Evolutionary conservation across 768 basidiomycete genomes (phyloP), one percentile per base, ranked within the genome.

Genomic region (Sistotremastrum niveocremeum): DNA sequence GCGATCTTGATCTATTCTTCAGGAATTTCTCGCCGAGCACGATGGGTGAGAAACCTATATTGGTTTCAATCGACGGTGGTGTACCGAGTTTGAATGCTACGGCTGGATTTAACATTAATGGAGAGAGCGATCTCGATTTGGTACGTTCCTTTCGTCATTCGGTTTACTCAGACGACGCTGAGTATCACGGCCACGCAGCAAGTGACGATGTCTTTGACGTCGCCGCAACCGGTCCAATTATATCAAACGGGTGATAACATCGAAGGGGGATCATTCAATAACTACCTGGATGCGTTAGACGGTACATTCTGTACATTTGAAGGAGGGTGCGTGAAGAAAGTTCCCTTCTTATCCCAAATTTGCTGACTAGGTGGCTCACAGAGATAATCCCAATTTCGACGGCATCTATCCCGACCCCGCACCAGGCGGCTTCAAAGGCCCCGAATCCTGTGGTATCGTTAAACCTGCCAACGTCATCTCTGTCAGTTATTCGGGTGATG

Each of bases 271-370:
- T 44, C 11, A 5, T 71, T 71, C 51, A 67, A 73, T 49, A 73
- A 71, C 49, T 66, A 69, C 58, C 59, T 66, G 7, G 70, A 72
- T 48, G 71, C 70, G 37, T 65, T 73, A 29, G 71, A 73, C 46
- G 64, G 56, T 1, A 56, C 62, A 1, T 73, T 66, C 57, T 72
- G 70, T 48, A 60, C 63, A 0, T 71, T 69, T 44, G 59, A 64
- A 34, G 67, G 67, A 20, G 20, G 20, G 20, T 20, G 2, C 20
- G 20, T n/a, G n/a, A n/a, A n/a, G n/a, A n/a, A n/a, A n/a, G n/a
- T n/a, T n/a, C n/a, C n/a, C n/a, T n/a, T n/a, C n/a, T n/a, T n/a
- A n/a, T n/a, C n/a, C n/a, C n/a, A n/a, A n/a, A n/a, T n/a, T n/a
- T 20, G 20, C 20, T 20, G 20, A 20, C 2, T 20, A 20, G 20